phyloP scores from a whole-genome alignment of 164 flowering plant species.

The Houttuynia cordata region DNA sequence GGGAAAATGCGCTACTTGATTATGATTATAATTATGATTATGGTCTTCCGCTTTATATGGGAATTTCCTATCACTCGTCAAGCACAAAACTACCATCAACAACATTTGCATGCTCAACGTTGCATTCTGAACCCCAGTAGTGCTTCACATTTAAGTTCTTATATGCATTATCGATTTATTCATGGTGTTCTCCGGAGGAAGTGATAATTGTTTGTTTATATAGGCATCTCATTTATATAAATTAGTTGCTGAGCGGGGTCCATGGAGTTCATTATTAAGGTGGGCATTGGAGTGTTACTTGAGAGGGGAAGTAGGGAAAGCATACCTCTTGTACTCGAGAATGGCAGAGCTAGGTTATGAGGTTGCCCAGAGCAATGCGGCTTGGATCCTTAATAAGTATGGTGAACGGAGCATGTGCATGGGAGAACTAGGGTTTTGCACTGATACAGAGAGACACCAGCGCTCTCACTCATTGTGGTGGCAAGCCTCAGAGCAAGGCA shows the following conservation, averaged over 20 bases:
- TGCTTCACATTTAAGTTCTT: too few species aligned
- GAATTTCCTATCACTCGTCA: too few species aligned
- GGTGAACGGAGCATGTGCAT: constrained; percentile 88
- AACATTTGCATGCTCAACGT: too few species aligned
- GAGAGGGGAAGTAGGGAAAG: constrained; percentile 87
- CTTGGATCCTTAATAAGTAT: constrained; percentile 97
- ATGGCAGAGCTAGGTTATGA: constrained; percentile 98
- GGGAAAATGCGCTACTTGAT: too few species aligned
- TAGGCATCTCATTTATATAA: constrained; percentile 89
- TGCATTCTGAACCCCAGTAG: too few species aligned
- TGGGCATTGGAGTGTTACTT: constrained; percentile 94
- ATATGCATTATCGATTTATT: too few species aligned
- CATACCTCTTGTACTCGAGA: constrained; percentile 85
- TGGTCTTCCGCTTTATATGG: too few species aligned
- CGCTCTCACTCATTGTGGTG: constrained; percentile 93
- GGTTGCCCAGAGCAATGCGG: constrained; percentile 97
- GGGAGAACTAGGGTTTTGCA: constrained; percentile 88
- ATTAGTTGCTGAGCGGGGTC: constrained; percentile 97
- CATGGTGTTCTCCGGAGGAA: too few species aligned
- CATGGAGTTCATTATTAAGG: constrained; percentile 93
- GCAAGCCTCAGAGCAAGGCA: constrained; percentile 99
- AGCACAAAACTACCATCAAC: too few species aligned
- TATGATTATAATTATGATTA: too few species aligned
- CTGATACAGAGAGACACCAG: constrained; percentile 78
- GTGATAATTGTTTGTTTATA: too few species aligned